Evolutionary conservation across 2,329 filamentous ascomycete genomes (phyloP), one percentile per base, ranked within the genome.

Genomic region (Paecilomyces variotii): DNA sequence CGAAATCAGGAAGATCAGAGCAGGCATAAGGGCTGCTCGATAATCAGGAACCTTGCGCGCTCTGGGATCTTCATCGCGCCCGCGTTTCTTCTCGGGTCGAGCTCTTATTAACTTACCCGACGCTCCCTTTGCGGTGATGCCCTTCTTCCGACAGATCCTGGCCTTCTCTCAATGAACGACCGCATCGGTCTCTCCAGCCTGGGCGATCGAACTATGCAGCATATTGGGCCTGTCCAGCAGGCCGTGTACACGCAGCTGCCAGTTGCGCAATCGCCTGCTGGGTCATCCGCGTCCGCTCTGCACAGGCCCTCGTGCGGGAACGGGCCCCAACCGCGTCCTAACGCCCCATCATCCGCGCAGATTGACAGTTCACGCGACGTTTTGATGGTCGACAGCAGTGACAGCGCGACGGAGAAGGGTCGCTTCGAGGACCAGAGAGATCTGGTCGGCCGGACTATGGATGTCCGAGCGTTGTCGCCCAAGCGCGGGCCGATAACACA

Each of bases 241-340:
- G 14, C 11, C 32, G 54, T 27, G 50, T 52, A 52, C 50, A 52
- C 50, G 50, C 50, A 26, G 27, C 50, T 24, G 50, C 50, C 50
- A 52, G n/a, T 54, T 54, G 51, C 51, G 56, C 56, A 54, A 34
- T 7, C 45, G 53, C 52, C 56, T 24, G 49, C 14, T 34, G 45
- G n/a, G 34, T 35, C 55, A 14, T 53, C 55, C 12, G n/a, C 55
- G 45, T 52, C 50, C 25, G 26, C 12, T 28, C 25, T 52, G 50
- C 50, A 28, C 50, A 28, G 27, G 25, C 27, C 50, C 27, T 26
- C 27, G 50, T 28, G 50, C 50, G 50, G 25, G 25, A 28, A 52
- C 27, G 25, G 27, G 19, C 50, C 50, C 50, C 12, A 56, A 25
- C 26, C 45, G 28, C 35, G 45, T 32, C 30, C 28, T 35, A 14